Conservation (phyloP, 2,329 filamentous ascomycete species). For the Aureobasidium mangrovei region DNA sequence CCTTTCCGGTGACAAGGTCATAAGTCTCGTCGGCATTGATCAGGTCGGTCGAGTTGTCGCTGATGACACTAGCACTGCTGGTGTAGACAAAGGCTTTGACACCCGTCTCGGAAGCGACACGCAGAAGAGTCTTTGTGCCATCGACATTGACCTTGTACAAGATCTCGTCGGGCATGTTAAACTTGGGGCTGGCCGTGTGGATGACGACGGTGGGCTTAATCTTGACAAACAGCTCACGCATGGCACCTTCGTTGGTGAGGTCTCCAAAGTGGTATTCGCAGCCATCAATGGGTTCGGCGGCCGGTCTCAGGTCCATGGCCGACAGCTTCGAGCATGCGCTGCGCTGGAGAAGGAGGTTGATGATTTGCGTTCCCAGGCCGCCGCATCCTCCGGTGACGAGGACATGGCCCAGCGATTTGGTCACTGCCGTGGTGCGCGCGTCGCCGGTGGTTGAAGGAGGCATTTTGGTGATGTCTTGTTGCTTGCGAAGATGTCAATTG, state of each 20-base stretch:
- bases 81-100: constrained; percentile 48
- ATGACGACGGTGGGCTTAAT: constrained; percentile 40
- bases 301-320: constrained; percentile 40
- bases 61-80: constrained; percentile 42
- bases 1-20: constrained; percentile 36
- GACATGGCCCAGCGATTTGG: constrained; percentile 35
- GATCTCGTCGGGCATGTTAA: constrained; percentile 31
- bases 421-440: constrained; percentile 1
- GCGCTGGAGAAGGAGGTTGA: constrained; percentile 35
- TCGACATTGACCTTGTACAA: constrained; percentile 44
- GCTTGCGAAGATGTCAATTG: neutral
- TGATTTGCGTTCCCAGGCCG: constrained; percentile 44
- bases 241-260: constrained; percentile 37
- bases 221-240: constrained; percentile 34
- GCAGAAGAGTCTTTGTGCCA: constrained; percentile 41
- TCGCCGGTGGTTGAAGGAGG: neutral
- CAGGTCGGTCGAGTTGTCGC: constrained; percentile 37
- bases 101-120: constrained; percentile 38
- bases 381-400: constrained; percentile 44
- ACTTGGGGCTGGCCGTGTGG: constrained; percentile 42
- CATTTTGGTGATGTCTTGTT: neutral
- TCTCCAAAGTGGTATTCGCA: constrained; percentile 44
- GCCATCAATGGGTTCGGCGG: constrained; percentile 31
- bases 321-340: constrained; percentile 36
- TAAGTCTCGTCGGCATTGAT: constrained; percentile 43